Conservation (phyloP, 2,329 filamentous ascomycete species). For the Ilyonectria destructans region DNA sequence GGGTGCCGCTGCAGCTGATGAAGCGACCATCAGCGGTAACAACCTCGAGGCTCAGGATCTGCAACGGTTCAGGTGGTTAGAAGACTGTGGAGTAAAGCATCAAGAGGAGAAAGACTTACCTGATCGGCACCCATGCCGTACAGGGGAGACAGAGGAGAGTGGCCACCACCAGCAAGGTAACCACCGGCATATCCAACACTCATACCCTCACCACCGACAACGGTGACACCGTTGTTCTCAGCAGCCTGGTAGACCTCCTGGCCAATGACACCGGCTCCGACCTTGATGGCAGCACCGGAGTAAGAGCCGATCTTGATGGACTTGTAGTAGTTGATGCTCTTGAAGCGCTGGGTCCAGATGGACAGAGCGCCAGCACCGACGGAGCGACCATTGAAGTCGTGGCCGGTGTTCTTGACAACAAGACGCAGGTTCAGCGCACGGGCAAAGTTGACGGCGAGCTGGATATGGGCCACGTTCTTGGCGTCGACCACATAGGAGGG, state of each 20-base stretch:
- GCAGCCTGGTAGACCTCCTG: slow-evolving; percentile 69
- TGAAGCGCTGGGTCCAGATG: slow-evolving; percentile 72
- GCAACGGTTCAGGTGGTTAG: not conserved
- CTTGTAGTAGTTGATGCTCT: slow-evolving; percentile 54
- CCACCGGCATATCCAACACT: slow-evolving; percentile 45
- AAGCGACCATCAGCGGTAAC: slow-evolving; percentile 41
- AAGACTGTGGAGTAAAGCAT: not conserved
- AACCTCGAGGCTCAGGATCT: slow-evolving; percentile 42
- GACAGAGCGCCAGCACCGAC: slow-evolving; percentile 72
- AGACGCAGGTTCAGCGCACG: slow-evolving; percentile 62
- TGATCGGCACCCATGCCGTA: slow-evolving; percentile 45
- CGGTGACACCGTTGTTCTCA: slow-evolving; percentile 61
- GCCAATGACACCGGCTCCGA: slow-evolving; percentile 70
- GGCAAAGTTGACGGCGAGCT: slow-evolving; percentile 65
- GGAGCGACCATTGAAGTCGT: slow-evolving; percentile 67
- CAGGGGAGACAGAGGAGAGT: slow-evolving; percentile 39
- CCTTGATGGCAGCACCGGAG: slow-evolving; percentile 67
- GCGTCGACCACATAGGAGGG: slow-evolving; percentile 61
- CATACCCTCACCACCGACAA: slow-evolving; percentile 69
- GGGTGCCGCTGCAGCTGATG: slow-evolving; percentile 30
- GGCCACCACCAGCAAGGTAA: slow-evolving; percentile 42
- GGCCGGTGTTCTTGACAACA: slow-evolving; percentile 65
- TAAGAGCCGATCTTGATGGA: slow-evolving; percentile 47
- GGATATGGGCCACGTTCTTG: slow-evolving; percentile 61
- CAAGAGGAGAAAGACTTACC: slow-evolving; percentile 18